These are phyloP conservation scores for Picochlorum sp. DNA, from an alignment of 139 green algal species.

Conservation along the genomic window DNA sequence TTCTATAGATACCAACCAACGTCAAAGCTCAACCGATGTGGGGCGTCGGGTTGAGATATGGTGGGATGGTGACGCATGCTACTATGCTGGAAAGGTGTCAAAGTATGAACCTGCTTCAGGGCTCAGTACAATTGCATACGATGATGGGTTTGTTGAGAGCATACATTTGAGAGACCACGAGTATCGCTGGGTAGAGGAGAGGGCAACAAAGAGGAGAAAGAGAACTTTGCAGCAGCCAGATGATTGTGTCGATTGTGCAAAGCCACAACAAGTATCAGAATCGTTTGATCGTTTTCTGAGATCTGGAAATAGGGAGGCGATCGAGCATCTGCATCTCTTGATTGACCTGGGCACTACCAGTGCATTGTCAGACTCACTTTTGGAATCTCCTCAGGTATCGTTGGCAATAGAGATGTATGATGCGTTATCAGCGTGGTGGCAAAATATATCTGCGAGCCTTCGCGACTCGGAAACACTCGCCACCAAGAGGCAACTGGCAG, in stretches of 20 bases:
- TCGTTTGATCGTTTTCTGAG: no score
- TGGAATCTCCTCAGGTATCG: no score
- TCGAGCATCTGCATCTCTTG: no score
- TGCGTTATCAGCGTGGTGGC: no score
- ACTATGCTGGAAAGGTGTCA: constrained; percentile 58
- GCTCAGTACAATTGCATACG: constrained; percentile 64
- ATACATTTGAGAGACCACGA: constrained; percentile 28
- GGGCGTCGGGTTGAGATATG: constrained; percentile 48
- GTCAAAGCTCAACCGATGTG: constrained; percentile 33
- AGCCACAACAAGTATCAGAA: no score
- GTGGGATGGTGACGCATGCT: constrained; percentile 62
- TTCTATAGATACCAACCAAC: constrained; percentile 50
- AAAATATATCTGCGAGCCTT: not conserved
- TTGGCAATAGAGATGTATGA: no score
- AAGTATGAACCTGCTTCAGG: constrained; percentile 41
- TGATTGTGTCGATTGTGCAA: not conserved
- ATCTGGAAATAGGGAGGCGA: no score
- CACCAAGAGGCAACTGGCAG: not conserved
- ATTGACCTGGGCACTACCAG: no score
- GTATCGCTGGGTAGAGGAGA: constrained; percentile 21
- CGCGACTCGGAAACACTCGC: not conserved
- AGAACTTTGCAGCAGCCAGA: not conserved
- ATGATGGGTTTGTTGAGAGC: constrained; percentile 60
- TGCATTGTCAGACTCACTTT: no score
- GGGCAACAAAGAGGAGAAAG: not conserved